A percentile compares a stretch with the other conserved stretches of the same genome.
These are phyloP conservation scores for Melaleuca alternifolia DNA, from an alignment of 345 rosid genomes.

Conservation along the genomic window DNA sequence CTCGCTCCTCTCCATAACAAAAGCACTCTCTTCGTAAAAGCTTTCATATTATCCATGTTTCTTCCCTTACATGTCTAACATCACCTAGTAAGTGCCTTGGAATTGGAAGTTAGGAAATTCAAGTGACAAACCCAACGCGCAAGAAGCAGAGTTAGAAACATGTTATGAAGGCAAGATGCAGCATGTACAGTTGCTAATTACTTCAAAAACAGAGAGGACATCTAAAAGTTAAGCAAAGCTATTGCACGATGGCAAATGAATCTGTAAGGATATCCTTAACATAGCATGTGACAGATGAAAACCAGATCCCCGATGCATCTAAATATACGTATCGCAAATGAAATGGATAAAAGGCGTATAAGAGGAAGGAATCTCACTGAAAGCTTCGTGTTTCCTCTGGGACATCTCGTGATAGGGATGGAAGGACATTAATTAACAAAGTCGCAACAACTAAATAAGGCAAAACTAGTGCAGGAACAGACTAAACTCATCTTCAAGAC, in stretches of 20 bases:
- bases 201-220: background rate
- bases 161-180: background rate
- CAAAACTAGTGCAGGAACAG: background rate
- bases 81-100: background rate
- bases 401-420: conserved; percentile 82
- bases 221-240: background rate
- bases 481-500: background rate
- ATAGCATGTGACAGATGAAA: background rate
- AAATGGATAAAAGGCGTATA: background rate
- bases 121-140: background rate
- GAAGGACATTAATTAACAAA: too few relatives aligned
- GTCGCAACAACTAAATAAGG: background rate
- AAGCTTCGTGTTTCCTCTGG: conserved; percentile 79
- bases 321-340: background rate
- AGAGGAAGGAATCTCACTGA: conserved; percentile 35
- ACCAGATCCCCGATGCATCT: background rate
- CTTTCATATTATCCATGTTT: background rate
- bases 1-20: too few relatives aligned
- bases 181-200: background rate
- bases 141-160: background rate
- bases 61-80: too few relatives aligned
- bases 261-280: background rate
- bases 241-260: background rate
- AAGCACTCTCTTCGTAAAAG: too few relatives aligned
- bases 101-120: background rate